Evolutionary conservation across 495 filamentous ascomycete species (phyloP), one percentile per base, ranked within the genome.

Genomic region (Aspergillus biplanus): DNA sequence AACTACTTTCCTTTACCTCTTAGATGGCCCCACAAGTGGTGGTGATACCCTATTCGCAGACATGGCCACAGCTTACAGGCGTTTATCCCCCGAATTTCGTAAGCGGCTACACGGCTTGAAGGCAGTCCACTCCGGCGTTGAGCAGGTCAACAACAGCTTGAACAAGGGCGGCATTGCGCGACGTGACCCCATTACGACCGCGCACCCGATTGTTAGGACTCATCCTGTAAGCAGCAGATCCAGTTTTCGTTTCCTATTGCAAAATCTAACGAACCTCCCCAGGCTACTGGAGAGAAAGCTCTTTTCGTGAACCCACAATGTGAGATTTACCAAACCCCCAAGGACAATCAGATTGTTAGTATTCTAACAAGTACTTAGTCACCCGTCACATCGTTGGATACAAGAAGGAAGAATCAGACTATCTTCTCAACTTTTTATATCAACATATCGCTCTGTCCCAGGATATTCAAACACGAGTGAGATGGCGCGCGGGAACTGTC

Each of bases 241-340:
- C 72, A 76, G 21, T 27, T 12, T 65, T 82, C 9, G 78, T 70
- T 18, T n/a, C 11, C 3, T 82, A 81, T 59, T 27, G 21, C 67
- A 70, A 46, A 67, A 67, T 34, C 52, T 54, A 54, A 54, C 32
- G 3, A 55, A 76, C 66, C 68, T 34, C 2, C 31, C 6, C 21
- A 69, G 67, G 75, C 77, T 46, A 69, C 66, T 33, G 73, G 93
- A 11, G 90, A 96, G 80, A 96, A 96, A 76, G 90, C 92, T 0
- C 75, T 96, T 8, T 96, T 86, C 66, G 87, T 97, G 49, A 96
- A 96, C 70, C 88, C 89, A 8, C 90, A 94, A 73, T 96, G 91
- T 92, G 74, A 85, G 87, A 27, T 27, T 27, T 70, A 0, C 12
- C 27, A 7, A 21, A 49, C 27, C 21, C n/a, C 42, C n/a, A 32